Conservation (phyloP, 768 basidiomycete species). For the Myochromella boudieri region DNA sequence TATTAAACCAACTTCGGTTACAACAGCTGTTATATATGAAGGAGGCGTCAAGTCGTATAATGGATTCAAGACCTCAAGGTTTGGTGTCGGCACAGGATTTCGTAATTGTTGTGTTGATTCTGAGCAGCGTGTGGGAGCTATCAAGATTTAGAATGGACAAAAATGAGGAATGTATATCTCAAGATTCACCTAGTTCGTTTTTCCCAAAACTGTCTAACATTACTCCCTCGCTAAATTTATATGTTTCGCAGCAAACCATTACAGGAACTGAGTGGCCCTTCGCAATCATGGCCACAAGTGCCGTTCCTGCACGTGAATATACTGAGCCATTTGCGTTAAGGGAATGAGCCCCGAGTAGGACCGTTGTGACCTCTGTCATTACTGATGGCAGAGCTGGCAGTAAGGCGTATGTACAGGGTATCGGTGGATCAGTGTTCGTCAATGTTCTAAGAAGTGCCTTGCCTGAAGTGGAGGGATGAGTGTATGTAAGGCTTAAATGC, state of each 20-base stretch:
- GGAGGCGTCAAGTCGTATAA: constrained; percentile 95
- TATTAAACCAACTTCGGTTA: constrained; percentile 95
- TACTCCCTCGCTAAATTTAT: constrained; percentile 94
- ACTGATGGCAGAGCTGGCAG: constrained; percentile 80
- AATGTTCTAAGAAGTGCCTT: constrained; percentile 75
- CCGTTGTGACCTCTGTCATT: constrained; percentile 78
- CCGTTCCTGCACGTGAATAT: constrained; percentile 92
- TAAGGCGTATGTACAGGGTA: constrained; percentile 91
- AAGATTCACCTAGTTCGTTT: constrained; percentile 83
- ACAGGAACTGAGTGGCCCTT: constrained; percentile 88
- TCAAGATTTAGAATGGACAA: constrained; percentile 2
- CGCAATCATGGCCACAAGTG: constrained; percentile 95
- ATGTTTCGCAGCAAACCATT: constrained; percentile 96
- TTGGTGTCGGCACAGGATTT: constrained; percentile 35
- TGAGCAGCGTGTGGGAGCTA: constrained; percentile 37
- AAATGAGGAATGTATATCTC: not conserved
- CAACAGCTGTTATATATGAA: constrained; percentile 89
- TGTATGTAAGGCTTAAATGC: too few relatives aligned
- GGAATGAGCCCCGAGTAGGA: constrained; percentile 92
- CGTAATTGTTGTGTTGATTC: constrained; percentile 24
- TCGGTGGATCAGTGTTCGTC: constrained; percentile 50
- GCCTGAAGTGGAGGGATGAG: constrained; percentile 62
- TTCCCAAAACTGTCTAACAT: constrained; percentile 93
- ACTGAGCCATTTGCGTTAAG: constrained; percentile 94
- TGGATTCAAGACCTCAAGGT: constrained; percentile 80